Percentiles rank a stretch among this genome's conserved stretches.
phyloP scores from a whole-genome alignment of 78 protist species.

The Dictyostelium purpureum region DNA sequence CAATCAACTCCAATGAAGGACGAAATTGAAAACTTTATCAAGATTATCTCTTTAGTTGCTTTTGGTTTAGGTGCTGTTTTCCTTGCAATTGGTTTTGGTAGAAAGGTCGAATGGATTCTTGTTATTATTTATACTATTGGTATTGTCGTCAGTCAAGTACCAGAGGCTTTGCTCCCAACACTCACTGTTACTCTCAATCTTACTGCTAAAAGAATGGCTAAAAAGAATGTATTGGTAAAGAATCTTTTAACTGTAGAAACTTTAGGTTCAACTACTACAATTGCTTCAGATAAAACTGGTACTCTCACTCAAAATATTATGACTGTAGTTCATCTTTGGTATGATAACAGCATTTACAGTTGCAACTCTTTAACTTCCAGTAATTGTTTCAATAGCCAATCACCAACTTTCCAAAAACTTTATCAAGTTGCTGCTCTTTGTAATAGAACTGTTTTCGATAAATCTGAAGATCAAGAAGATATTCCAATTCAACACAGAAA shows the following conservation, averaged over 20 bases:
- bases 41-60: conserved; percentile 88
- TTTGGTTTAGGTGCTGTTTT: conserved; percentile 52
- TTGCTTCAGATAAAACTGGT: conserved; percentile 98
- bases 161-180: conserved; percentile 92
- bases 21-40: conserved; percentile 92
- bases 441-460: conserved; percentile 79
- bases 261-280: conserved; percentile 91
- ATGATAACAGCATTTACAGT: conserved; percentile 43
- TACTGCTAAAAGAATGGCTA: conserved; percentile 91
- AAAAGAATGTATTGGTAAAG: conserved; percentile 90
- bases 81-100: conserved; percentile 33
- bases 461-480: conserved; percentile 4
- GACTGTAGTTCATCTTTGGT: conserved; percentile 88
- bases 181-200: conserved; percentile 89
- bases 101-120: conserved; percentile 46
- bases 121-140: conserved; percentile 84
- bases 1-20: conserved; percentile 49
- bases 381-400: conserved; percentile 19
- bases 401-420: conserved; percentile 41
- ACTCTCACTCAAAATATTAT: conserved; percentile 96
- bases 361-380: conserved; percentile 31
- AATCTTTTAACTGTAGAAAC: conserved; percentile 93
- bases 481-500: conserved; percentile 73
- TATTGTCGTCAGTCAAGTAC: conserved; percentile 94
- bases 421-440: conserved; percentile 64